Base-by-base conservation (phyloP, 2,329 filamentous ascomycete species). In the Plenodomus lindquistii region DNA sequence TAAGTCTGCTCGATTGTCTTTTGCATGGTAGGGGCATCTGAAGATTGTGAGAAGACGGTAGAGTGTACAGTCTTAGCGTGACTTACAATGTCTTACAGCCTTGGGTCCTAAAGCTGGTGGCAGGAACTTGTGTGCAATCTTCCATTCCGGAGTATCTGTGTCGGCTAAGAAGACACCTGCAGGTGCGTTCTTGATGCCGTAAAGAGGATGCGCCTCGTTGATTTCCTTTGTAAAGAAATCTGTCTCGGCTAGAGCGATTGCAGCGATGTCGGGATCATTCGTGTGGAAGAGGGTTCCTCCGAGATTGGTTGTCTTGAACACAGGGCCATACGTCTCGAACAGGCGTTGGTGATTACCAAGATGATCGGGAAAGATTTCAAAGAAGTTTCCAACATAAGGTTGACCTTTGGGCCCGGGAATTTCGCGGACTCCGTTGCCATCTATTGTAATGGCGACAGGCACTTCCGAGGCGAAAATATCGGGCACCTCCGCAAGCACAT, bases 291-390 rank as follows among this genome's bases (percentile, higher is more conserved):
- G 1, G 21, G 31, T 21, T 44, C 54, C 11, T 50, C 53, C 53
- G 54, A 44, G 0, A 42, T 51, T 20, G 50, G 47, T 37, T 48
- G 48, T 31, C 11, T 51, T 54, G 44, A 56, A 51, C 3, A 56
- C 17, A 2, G 50, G 35, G 3, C 53, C 53, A 13, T 54, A 54
- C 21, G 48, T 54, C 18, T 54, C 44, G 27, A 56, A 56, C 2
- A 56, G 24, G 19, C 53, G 53, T 16, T 44, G 44, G 29, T 56
- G 53, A 10, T 56, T 56, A n/a, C 50, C 53, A 10, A 56, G 47
- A 40, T 56, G 53, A 10, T 56, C 53, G 5, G 53, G 53, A 17
- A 54, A 56, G 10, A 56, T 47, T 27, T 56, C 53, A 22, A 48
- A 56, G 37, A 48, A 54, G 35, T 45, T 56, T 37, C 53, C 53